phyloP scores from a whole-genome alignment of 345 rosid species.

The Cochlearia excelsa region DNA sequence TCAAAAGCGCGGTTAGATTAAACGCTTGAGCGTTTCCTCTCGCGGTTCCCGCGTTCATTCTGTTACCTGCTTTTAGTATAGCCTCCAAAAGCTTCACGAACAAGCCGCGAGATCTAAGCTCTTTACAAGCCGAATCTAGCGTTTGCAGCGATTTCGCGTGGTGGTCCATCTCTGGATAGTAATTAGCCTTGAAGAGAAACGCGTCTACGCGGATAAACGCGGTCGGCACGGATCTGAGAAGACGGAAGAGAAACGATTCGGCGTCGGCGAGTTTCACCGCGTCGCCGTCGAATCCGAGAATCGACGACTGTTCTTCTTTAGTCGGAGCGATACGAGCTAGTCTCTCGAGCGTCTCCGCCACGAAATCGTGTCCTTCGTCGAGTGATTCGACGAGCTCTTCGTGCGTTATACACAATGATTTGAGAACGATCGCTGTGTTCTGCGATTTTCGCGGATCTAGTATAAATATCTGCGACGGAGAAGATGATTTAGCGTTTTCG shows the following conservation, averaged over 20 bases:
- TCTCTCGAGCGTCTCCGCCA: conserved; percentile 63
- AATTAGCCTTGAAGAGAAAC: conserved; percentile 66
- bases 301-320: conserved; percentile 55
- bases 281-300: conserved; percentile 56
- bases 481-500: conserved; percentile 2
- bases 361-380: conserved; percentile 55
- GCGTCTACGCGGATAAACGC: conserved; percentile 63
- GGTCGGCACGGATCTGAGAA: conserved; percentile 65
- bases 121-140: conserved; percentile 64
- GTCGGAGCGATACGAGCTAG: conserved; percentile 65
- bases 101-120: conserved; percentile 40
- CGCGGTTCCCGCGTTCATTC: neutral
- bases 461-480: conserved; percentile 46
- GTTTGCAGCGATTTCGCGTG: conserved; percentile 43
- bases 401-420: conserved; percentile 54
- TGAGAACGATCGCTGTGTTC: conserved; percentile 73
- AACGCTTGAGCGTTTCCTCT: neutral
- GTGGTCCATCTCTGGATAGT: conserved; percentile 52
- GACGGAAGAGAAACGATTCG: conserved; percentile 56
- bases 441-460: conserved; percentile 75
- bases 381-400: conserved; percentile 55
- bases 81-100: neutral
- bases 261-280: conserved; percentile 59
- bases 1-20: conserved; percentile 37
- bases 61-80: neutral